phyloP scores from a whole-genome alignment of 2,329 filamentous ascomycete genomes.

The Alternaria arborescens region DNA sequence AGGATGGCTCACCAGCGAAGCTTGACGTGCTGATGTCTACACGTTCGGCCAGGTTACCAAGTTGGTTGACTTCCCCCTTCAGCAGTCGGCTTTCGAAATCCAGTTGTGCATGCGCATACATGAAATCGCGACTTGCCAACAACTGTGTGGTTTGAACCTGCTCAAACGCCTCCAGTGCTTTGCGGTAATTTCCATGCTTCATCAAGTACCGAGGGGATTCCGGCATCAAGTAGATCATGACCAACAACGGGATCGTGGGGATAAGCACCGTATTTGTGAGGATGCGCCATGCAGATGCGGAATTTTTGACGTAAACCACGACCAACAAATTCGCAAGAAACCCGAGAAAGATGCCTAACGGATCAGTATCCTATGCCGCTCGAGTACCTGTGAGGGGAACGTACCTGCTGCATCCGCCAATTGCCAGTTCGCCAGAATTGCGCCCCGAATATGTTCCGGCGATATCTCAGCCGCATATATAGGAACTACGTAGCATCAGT shows the following conservation, averaged over 20 bases:
- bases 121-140: constrained; percentile 31
- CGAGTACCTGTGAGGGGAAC: not conserved
- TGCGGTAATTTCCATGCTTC: constrained; percentile 32
- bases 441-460: constrained; percentile 33
- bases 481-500: constrained; percentile 17
- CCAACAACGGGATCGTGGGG: constrained; percentile 28
- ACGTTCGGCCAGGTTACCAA: constrained; percentile 20
- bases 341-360: constrained; percentile 28
- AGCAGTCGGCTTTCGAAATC: constrained; percentile 32
- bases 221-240: constrained; percentile 35
- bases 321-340: constrained; percentile 28
- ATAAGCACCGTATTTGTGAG: constrained; percentile 32
- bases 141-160: constrained; percentile 29
- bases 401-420: constrained; percentile 30
- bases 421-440: constrained; percentile 34
- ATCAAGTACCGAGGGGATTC: constrained; percentile 31
- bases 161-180: constrained; percentile 28
- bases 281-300: constrained; percentile 24
- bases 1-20: not conserved
- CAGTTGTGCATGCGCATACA: constrained; percentile 35
- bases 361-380: not conserved
- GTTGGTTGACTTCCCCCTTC: constrained; percentile 18
- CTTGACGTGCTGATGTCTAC: constrained; percentile 11
- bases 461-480: constrained; percentile 34
- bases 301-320: constrained; percentile 18